Conservation (phyloP, 495 filamentous ascomycete genomes). For the Letharia lupina region DNA sequence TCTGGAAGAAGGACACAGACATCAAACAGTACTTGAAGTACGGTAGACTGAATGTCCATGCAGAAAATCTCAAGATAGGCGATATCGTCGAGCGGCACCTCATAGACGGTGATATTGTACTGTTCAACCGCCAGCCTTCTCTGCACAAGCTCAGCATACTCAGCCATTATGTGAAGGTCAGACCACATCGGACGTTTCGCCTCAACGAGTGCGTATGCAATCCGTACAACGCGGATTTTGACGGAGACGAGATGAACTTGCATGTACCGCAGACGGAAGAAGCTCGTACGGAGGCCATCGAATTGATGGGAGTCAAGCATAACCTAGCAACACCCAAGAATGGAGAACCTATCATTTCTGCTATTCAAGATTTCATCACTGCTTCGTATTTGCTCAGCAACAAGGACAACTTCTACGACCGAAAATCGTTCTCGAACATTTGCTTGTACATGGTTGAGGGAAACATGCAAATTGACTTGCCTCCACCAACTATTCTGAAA, state of each 20-base stretch:
- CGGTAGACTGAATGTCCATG: constrained; percentile 55
- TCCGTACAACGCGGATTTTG: constrained; percentile 98
- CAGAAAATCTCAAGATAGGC: constrained; percentile 65
- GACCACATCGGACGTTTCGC: constrained; percentile 92
- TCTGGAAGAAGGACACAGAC: constrained; percentile 62
- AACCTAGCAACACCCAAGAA: constrained; percentile 94
- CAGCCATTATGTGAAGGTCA: constrained; percentile 82
- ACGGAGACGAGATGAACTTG: constrained; percentile 98
- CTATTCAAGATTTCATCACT: constrained; percentile 98
- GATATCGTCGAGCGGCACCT: constrained; percentile 92
- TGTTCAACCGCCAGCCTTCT: constrained; percentile 97
- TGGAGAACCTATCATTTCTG: constrained; percentile 95
- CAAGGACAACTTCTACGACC: constrained; percentile 88
- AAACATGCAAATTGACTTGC: constrained; percentile 70
- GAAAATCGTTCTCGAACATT: constrained; percentile 75
- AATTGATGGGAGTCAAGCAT: constrained; percentile 96
- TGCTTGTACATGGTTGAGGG: constrained; percentile 91
- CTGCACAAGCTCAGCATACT: constrained; percentile 98
- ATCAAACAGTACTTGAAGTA: constrained; percentile 69
- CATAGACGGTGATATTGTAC: constrained; percentile 90
- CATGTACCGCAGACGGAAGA: constrained; percentile 98
- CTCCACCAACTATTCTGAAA: constrained; percentile 75
- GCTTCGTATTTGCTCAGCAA: constrained; percentile 83
- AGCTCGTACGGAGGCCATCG: constrained; percentile 87
- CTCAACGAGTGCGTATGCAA: constrained; percentile 97